These are phyloP conservation scores for Termitomyces sp. DNA, from an alignment of 768 basidiomycete genomes.

Conservation along the genomic window DNA sequence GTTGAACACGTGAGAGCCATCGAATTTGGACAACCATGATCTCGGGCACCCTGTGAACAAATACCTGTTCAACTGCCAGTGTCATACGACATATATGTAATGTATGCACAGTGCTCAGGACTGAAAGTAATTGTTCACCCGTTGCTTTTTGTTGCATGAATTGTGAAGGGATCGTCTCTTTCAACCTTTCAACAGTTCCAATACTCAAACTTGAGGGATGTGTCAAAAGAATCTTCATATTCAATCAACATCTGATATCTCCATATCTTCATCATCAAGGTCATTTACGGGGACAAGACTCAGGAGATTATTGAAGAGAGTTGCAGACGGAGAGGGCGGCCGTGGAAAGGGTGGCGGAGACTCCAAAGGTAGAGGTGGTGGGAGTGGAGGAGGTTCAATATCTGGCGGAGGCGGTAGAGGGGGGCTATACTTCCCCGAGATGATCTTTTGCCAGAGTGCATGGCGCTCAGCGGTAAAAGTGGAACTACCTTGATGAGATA, in stretches of 20 bases:
- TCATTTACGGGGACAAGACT: not conserved
- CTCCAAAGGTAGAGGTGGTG: constrained; percentile 16
- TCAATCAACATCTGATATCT: constrained; percentile 25
- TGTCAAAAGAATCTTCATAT: not conserved
- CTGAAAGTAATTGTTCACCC: not conserved
- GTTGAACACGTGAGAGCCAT: not conserved
- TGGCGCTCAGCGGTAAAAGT: constrained; percentile 34
- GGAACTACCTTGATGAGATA: constrained; percentile 17
- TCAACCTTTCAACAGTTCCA: not conserved
- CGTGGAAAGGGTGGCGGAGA: constrained; percentile 7
- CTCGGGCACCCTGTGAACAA: not conserved
- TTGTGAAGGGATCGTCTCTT: not conserved
- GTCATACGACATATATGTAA: too few relatives aligned
- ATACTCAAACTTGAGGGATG: too few relatives aligned
- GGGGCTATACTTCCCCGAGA: constrained; percentile 9
- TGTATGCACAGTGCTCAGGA: not conserved
- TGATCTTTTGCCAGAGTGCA: constrained; percentile 34
- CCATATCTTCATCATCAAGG: constrained; percentile 21
- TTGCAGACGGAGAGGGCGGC: constrained; percentile 18
- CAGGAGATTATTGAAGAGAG: not conserved
- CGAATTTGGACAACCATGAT: not conserved
- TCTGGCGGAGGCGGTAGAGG: constrained; percentile 16
- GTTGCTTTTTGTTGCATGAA: not conserved
- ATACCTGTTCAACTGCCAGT: not conserved
- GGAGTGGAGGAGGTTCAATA: constrained; percentile 10